Evolutionary conservation across 371 early-diverging fungal genomes (phyloP).

Genomic region (Mortierella sp.): DNA sequence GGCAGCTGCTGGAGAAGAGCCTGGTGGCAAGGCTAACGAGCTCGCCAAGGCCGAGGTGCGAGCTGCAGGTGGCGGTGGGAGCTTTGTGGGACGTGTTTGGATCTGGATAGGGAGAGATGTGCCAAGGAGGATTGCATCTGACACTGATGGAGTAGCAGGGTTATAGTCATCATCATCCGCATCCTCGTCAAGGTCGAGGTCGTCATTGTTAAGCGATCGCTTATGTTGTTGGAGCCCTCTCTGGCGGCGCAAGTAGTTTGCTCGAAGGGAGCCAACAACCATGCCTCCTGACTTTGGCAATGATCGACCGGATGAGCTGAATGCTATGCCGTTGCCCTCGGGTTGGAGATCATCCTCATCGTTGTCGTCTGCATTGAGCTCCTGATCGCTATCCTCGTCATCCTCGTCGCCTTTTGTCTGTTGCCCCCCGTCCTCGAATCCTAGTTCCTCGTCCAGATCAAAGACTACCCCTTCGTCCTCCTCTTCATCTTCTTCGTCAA

Average conservation of each 20-base stretch:
- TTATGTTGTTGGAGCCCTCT: conserved; percentile 28
- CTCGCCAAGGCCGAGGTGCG: conserved; percentile 27
- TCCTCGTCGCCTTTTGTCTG: neutral
- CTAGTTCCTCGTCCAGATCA: conserved; percentile 53
- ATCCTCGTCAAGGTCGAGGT: conserved; percentile 17
- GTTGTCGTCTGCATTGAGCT: neutral
- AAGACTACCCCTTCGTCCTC: conserved; percentile 47
- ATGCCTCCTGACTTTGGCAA: conserved; percentile 26
- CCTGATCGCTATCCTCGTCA: conserved; percentile 11
- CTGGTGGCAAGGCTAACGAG: conserved; percentile 48
- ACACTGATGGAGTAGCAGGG: neutral
- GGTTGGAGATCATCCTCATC: conserved; percentile 11
- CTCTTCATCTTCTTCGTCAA: conserved; percentile 14
- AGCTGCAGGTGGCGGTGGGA: conserved; percentile 8
- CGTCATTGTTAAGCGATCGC: conserved; percentile 15
- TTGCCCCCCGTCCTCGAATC: conserved; percentile 28
- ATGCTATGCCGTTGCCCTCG: conserved; percentile 15
- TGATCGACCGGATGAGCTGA: conserved; percentile 19
- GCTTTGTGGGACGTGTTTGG: conserved; percentile 25
- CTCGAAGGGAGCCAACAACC: conserved; percentile 47
- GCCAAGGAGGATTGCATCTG: conserved; percentile 29
- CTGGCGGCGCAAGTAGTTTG: conserved; percentile 49
- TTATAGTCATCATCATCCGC: conserved; percentile 17
- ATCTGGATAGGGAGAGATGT: conserved; percentile 53
- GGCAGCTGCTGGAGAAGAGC: conserved; percentile 48